A percentile compares a stretch with the other conserved stretches of the same genome.
phyloP scores from a whole-genome alignment of 2,329 filamentous ascomycete species.

The Fusarium sp. region DNA sequence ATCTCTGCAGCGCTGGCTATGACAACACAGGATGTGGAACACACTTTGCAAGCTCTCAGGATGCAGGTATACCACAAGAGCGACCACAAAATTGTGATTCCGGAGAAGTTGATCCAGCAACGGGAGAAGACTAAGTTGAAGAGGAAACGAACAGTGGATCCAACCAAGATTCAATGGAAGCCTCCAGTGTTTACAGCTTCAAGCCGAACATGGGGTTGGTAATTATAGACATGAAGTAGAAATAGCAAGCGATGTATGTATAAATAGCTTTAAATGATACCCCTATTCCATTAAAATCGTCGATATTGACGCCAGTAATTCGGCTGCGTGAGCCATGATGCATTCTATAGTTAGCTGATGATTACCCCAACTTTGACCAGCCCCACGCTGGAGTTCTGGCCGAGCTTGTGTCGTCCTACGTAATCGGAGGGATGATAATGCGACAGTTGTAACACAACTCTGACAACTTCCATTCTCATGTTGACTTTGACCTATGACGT shows the following conservation, averaged over 20 bases:
- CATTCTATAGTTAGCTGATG: not conserved
- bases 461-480: not conserved
- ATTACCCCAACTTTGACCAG: conserved; percentile 13
- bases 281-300: conserved; percentile 3
- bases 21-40: conserved; percentile 97
- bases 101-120: conserved; percentile 82
- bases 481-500: not conserved
- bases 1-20: conserved; percentile 85
- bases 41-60: conserved; percentile 91
- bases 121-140: conserved; percentile 85
- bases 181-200: conserved; percentile 93
- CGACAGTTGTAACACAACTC: conserved; percentile 20
- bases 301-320: no score
- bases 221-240: conserved; percentile 33
- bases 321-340: not conserved
- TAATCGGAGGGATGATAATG: conserved; percentile 33
- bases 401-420: conserved; percentile 23
- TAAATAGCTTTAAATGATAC: conserved; percentile 39
- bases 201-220: conserved; percentile 96
- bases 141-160: conserved; percentile 80
- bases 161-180: conserved; percentile 89
- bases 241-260: conserved; percentile 6
- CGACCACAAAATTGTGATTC: conserved; percentile 95
- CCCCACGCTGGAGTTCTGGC: conserved; percentile 23
- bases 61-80: conserved; percentile 97